These are phyloP conservation scores for Fusarium sp. DNA, from an alignment of 2,329 filamentous ascomycete species.

Conservation along the genomic window DNA sequence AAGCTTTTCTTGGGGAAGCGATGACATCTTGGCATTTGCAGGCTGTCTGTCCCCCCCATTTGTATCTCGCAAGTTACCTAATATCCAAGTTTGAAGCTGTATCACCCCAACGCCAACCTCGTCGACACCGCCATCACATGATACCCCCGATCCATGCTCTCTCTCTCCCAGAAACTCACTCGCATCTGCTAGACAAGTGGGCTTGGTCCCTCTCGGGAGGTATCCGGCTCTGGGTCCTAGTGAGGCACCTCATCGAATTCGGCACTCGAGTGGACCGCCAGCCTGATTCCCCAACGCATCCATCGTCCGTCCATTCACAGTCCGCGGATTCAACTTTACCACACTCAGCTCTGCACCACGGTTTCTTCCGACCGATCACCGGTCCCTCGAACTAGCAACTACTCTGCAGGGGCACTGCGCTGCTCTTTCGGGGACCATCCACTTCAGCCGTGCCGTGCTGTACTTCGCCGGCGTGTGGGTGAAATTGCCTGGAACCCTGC, in stretches of 20 bases:
- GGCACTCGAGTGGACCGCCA: conserved; percentile 12
- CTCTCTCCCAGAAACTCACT: not conserved
- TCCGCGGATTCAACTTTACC: conserved; percentile 17
- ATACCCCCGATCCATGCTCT: not conserved
- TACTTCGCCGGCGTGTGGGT: not conserved
- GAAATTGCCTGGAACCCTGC: not conserved
- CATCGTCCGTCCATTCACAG: conserved; percentile 6
- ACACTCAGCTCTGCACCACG: conserved; percentile 12
- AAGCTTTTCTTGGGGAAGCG: conserved; percentile 19
- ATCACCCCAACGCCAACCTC: not conserved
- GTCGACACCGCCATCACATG: not conserved
- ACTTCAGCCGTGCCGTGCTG: not conserved
- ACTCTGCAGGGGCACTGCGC: not conserved
- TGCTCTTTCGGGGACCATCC: not conserved
- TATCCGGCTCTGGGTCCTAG: conserved; percentile 4
- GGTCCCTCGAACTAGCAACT: not conserved
- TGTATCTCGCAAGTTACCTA: not conserved
- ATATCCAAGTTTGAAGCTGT: not conserved
- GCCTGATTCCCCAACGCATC: conserved; percentile 5
- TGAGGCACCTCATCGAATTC: conserved; percentile 15
- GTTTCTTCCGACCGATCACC: conserved; percentile 20
- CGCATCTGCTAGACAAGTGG: not conserved
- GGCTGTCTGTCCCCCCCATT: not conserved
- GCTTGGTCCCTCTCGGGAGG: conserved; percentile 1
- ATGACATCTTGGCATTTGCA: conserved; percentile 6